Evolutionary conservation across 2,329 filamentous ascomycete species (phyloP).

Genomic region (Arthrinium puccinioides): DNA sequence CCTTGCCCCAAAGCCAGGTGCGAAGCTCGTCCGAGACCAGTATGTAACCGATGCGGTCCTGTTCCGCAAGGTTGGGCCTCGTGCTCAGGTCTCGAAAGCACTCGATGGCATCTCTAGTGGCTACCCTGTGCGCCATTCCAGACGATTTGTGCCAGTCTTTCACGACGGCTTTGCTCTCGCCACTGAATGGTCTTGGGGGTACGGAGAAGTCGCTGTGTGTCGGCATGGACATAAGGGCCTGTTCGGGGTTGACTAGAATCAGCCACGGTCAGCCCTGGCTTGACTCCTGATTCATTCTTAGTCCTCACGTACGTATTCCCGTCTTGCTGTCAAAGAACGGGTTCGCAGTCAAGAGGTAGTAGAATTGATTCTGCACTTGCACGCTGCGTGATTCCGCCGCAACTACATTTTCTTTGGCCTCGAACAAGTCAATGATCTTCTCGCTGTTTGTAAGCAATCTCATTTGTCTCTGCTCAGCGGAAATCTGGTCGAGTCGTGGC

Average conservation of each 20-base stretch:
- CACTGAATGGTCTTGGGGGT: neutral
- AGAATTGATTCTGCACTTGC: conserved; percentile 6
- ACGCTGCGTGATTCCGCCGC: neutral
- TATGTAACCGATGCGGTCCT: conserved; percentile 8
- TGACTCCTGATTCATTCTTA: neutral
- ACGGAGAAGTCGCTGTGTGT: neutral
- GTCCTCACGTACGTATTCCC: conserved; percentile 5
- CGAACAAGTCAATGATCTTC: neutral
- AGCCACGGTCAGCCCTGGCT: neutral
- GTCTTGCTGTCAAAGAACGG: conserved; percentile 7
- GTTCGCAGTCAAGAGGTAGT: conserved; percentile 6
- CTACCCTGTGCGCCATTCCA: neutral
- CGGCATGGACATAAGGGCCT: neutral
- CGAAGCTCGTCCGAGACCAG: conserved; percentile 7
- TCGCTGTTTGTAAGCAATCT: neutral
- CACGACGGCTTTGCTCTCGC: neutral
- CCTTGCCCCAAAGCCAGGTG: conserved; percentile 1
- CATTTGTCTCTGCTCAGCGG: neutral
- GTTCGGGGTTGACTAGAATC: conserved; percentile 1
- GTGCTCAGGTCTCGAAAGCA: conserved; percentile 4
- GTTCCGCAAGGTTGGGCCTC: conserved; percentile 4
- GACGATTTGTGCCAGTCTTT: neutral
- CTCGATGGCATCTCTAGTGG: conserved; percentile 3
- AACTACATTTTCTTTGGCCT: neutral
- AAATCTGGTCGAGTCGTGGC: conserved; percentile 3